Percentiles rank a stretch among this genome's conserved stretches.
Conservation (phyloP, 176 grass and related monocot species). For the Tuctoria greenei region DNA sequence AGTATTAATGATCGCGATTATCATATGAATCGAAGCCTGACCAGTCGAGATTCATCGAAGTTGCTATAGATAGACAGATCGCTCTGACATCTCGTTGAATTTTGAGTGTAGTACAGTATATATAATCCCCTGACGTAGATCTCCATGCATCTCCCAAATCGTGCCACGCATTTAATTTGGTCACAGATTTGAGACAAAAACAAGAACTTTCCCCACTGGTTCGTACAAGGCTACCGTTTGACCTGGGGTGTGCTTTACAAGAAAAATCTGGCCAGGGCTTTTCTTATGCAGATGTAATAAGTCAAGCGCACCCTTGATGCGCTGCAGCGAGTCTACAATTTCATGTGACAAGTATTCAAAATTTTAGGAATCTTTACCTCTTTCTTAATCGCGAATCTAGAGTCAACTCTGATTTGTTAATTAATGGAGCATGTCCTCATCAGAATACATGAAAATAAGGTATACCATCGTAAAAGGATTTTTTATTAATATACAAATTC, state of each 20-base stretch:
- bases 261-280: not conserved
- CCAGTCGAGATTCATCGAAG: conserved; percentile 1
- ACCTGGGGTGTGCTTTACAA: not conserved
- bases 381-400: too few species aligned
- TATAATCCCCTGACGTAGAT: not conserved
- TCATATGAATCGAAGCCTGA: not conserved
- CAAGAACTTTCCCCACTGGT: not conserved
- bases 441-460: too few species aligned
- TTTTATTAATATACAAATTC: too few species aligned
- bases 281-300: too few species aligned
- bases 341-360: too few species aligned
- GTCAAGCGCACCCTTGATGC: too few species aligned
- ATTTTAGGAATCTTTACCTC: too few species aligned
- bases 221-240: not conserved
- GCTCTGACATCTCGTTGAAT: not conserved
- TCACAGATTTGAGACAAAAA: not conserved
- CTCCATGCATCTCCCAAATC: not conserved
- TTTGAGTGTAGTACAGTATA: not conserved
- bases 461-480: too few species aligned
- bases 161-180: too few species aligned
- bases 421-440: too few species aligned
- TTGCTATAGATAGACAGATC: not conserved
- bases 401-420: too few species aligned
- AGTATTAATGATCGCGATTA: not conserved
- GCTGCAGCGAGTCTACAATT: too few species aligned